These are phyloP conservation scores for Fusarium sp. DNA, from an alignment of 2,329 filamentous ascomycete genomes.

Conservation along the genomic window DNA sequence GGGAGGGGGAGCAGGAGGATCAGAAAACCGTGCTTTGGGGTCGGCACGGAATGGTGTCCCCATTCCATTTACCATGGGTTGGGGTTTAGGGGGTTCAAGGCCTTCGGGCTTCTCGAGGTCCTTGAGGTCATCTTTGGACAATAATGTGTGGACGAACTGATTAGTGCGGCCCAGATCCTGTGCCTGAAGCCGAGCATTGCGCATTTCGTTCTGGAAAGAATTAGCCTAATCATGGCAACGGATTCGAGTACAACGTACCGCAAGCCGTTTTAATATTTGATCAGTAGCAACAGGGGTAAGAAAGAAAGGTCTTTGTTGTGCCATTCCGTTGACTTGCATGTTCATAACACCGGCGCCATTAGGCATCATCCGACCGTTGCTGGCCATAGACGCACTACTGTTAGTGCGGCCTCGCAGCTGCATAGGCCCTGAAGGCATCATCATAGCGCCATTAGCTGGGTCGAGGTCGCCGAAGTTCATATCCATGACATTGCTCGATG, in stretches of 20 bases:
- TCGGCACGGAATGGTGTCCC: conserved; percentile 72
- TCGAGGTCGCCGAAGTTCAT: conserved; percentile 94
- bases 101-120: conserved; percentile 64
- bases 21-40: conserved; percentile 85
- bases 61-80: conserved; percentile 62
- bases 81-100: conserved; percentile 59
- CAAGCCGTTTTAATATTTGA: conserved; percentile 80
- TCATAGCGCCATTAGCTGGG: conserved; percentile 77
- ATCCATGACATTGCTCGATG: conserved; percentile 81
- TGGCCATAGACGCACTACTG: conserved; percentile 71
- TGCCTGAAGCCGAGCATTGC: conserved; percentile 86
- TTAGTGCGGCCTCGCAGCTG: conserved; percentile 77
- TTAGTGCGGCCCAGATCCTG: conserved; percentile 86
- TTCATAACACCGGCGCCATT: conserved; percentile 55
- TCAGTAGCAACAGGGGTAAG: conserved; percentile 91
- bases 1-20: conserved; percentile 91
- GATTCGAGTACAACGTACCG: conserved; percentile 43
- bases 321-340: conserved; percentile 66
- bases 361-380: conserved; percentile 70
- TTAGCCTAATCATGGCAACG: conserved; percentile 29
- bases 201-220: conserved; percentile 81
- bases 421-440: conserved; percentile 75
- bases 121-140: conserved; percentile 76
- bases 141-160: conserved; percentile 80
- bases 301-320: conserved; percentile 85